Conservation (phyloP, 306 rosid genomes). For the Vigna hirtella region DNA sequence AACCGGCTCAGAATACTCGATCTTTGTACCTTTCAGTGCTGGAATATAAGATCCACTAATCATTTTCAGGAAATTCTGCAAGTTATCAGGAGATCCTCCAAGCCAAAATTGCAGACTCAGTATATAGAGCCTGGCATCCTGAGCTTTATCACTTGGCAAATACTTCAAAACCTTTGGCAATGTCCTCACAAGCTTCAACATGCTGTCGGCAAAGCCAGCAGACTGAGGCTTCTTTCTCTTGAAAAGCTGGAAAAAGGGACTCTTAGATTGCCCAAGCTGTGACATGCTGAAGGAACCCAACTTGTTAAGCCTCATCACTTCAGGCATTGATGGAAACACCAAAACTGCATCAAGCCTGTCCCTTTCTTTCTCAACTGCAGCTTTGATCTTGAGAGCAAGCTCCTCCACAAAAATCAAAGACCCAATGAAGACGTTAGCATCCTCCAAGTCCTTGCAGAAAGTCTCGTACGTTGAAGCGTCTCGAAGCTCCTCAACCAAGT, state of each 20-base stretch:
- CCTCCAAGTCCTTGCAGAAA: constrained; percentile 85
- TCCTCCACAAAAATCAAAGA: constrained; percentile 95
- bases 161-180: constrained; percentile 96
- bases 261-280: constrained; percentile 92
- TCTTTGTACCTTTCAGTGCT: constrained; percentile 72
- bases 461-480: constrained; percentile 58
- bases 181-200: constrained; percentile 97
- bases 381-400: constrained; percentile 84
- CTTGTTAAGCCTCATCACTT: constrained; percentile 94
- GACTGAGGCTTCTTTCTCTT: constrained; percentile 82
- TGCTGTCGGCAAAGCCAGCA: constrained; percentile 95
- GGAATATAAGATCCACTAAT: constrained; percentile 86
- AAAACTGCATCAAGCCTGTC: constrained; percentile 93
- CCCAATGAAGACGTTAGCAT: constrained; percentile 92
- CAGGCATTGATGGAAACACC: constrained; percentile 99
- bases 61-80: constrained; percentile 91
- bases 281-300: constrained; percentile 92
- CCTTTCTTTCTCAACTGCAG: constrained; percentile 87
- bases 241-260: constrained; percentile 89
- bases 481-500: constrained; percentile 93
- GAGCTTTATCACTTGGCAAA: constrained; percentile 96
- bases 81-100: constrained; percentile 94
- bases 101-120: constrained; percentile 97
- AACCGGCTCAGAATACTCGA: constrained; percentile 91
- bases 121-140: constrained; percentile 91